Evolutionary conservation across 306 rosid species (phyloP).

Genomic region (Arachis stenosperma): DNA sequence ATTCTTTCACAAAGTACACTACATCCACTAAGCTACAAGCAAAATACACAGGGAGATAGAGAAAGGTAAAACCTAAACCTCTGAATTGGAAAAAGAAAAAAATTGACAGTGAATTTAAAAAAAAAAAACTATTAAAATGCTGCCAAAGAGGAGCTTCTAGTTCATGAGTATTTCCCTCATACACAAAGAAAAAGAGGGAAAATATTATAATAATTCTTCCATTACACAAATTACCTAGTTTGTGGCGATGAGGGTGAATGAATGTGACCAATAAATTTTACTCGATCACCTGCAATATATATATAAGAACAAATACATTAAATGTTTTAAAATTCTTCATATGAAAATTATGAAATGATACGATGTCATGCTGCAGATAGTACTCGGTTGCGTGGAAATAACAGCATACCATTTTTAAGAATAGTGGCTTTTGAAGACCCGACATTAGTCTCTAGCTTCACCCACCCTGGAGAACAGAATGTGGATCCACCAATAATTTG

Average conservation of each 20-base stretch:
- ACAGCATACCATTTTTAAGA: conserved; percentile 65
- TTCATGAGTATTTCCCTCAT: neutral
- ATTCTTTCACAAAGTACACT: neutral
- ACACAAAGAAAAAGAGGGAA: neutral
- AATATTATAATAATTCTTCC: neutral
- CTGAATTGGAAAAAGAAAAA: neutral
- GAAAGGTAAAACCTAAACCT: neutral
- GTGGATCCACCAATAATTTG: conserved; percentile 85
- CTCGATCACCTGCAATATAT: conserved; percentile 82
- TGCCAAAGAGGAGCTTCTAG: conserved; percentile 9
- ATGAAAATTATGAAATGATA: neutral
- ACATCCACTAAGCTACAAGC: conserved; percentile 8
- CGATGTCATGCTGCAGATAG: conserved; percentile 11
- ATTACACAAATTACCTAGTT: conserved; percentile 59
- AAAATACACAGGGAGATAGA: neutral
- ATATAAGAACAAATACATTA: conserved; percentile 25
- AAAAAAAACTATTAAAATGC: neutral
- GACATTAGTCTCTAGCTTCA: conserved; percentile 86
- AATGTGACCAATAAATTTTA: conserved; percentile 73
- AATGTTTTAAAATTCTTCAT: conserved; percentile 2
- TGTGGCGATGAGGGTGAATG: conserved; percentile 55
- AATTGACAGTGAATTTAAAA: neutral
- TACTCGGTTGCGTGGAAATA: conserved; percentile 2
- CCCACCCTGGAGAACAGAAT: conserved; percentile 68
- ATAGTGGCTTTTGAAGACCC: conserved; percentile 75